These are phyloP conservation scores for Colletotrichum liriopes DNA, from an alignment of 2,329 filamentous ascomycete genomes.

Conservation along the genomic window DNA sequence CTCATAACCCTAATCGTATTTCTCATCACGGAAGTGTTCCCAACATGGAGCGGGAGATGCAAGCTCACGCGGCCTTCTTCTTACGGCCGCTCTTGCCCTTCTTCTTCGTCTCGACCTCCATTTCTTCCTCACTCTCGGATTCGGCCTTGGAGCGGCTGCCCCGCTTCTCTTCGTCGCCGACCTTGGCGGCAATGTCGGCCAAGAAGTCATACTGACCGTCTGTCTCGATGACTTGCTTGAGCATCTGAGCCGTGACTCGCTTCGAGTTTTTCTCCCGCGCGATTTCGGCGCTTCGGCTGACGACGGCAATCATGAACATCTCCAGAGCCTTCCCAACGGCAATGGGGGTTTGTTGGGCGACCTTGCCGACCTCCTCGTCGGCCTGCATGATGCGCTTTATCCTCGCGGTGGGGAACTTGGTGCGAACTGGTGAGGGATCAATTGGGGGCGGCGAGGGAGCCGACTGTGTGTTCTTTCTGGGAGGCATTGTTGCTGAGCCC, in stretches of 20 bases:
- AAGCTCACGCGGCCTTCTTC: constrained; percentile 60
- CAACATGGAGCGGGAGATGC: background rate
- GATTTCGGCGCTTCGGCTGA: constrained; percentile 88
- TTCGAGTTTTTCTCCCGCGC: constrained; percentile 88
- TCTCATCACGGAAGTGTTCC: constrained; percentile 33
- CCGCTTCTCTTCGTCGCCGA: constrained; percentile 72
- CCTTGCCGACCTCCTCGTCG: constrained; percentile 98
- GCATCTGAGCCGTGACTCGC: constrained; percentile 89
- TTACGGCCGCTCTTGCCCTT: constrained; percentile 63
- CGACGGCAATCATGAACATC: constrained; percentile 96
- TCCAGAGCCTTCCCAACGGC: constrained; percentile 96
- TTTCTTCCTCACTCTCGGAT: constrained; percentile 68
- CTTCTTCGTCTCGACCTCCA: constrained; percentile 64
- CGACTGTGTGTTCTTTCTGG: constrained; percentile 56
- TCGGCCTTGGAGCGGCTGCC: constrained; percentile 62
- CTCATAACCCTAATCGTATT: constrained; percentile 41
- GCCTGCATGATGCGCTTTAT: constrained; percentile 99
- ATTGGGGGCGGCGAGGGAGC: constrained; percentile 58
- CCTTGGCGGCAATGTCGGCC: constrained; percentile 89
- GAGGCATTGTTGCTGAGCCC: constrained; percentile 54
- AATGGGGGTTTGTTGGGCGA: constrained; percentile 96
- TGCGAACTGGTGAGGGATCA: constrained; percentile 83
- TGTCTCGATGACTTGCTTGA: constrained; percentile 90
- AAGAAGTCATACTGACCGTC: constrained; percentile 97
- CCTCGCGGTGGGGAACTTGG: constrained; percentile 95